phyloP scores from a whole-genome alignment of 768 basidiomycete species.

The Amanita phalloides region DNA sequence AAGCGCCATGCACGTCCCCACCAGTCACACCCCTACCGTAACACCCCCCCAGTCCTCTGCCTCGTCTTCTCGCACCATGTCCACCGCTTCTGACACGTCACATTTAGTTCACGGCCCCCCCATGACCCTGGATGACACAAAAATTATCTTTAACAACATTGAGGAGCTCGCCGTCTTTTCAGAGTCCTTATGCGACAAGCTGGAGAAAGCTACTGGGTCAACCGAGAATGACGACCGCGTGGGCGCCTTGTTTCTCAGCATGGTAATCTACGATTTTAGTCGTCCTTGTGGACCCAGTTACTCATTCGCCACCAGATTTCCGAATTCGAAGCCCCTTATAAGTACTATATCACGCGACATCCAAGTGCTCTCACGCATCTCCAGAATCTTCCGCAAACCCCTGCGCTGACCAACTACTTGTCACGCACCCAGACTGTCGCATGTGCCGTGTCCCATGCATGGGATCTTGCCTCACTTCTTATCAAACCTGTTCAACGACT shows the following conservation, averaged over 20 bases:
- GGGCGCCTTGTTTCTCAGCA: slow-evolving; percentile 58
- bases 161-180: slow-evolving; percentile 65
- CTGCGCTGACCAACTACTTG: slow-evolving; percentile 57
- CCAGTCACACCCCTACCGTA: slow-evolving; percentile 25
- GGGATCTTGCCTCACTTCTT: slow-evolving; percentile 88
- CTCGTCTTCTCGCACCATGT: slow-evolving; percentile 39
- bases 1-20: slow-evolving; percentile 16
- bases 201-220: slow-evolving; percentile 58
- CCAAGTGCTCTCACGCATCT: slow-evolving; percentile 65
- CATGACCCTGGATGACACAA: slow-evolving; percentile 61
- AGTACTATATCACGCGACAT: slow-evolving; percentile 73
- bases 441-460: slow-evolving; percentile 69
- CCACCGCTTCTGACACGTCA: slow-evolving; percentile 31
- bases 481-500: slow-evolving; percentile 97
- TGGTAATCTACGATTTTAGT: slow-evolving; percentile 33
- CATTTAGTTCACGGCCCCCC: slow-evolving; percentile 39
- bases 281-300: slow-evolving; percentile 5
- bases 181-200: slow-evolving; percentile 49
- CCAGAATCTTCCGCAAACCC: slow-evolving; percentile 33
- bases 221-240: slow-evolving; percentile 62
- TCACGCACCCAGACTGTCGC: slow-evolving; percentile 55
- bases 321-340: slow-evolving; percentile 61
- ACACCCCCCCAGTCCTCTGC: slow-evolving; percentile 39
- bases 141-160: slow-evolving; percentile 70
- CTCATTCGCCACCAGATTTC: slow-evolving; percentile 38